Conservation (phyloP, 805 yeast genomes). For the Cephaloascus albidus region DNA sequence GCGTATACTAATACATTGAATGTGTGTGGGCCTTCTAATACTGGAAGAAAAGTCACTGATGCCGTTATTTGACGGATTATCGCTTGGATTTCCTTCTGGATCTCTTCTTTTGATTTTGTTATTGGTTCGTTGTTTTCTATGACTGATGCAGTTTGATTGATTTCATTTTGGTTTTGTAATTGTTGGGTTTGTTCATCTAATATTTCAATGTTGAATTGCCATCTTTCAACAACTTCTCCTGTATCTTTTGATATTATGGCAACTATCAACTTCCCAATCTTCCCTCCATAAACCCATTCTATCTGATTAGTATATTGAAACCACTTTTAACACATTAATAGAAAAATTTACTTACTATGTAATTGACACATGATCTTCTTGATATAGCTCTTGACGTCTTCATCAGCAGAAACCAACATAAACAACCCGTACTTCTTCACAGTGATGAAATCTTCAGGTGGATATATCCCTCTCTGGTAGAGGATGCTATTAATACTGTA, state of each 20-base stretch:
- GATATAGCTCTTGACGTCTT: conserved; percentile 66
- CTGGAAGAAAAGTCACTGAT: conserved; percentile 77
- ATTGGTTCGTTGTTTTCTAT: conserved; percentile 5
- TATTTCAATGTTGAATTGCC: conserved; percentile 71
- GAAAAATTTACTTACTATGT: conserved; percentile 30
- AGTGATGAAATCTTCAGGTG: conserved; percentile 72
- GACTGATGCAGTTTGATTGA: conserved; percentile 1
- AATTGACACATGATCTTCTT: conserved; percentile 59
- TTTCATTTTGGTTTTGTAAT: neutral
- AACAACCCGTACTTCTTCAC: conserved; percentile 76
- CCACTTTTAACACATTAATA: no score
- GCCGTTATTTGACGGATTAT: conserved; percentile 85
- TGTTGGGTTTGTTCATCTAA: conserved; percentile 7
- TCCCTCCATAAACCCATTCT: conserved; percentile 66
- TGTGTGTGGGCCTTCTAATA: conserved; percentile 56
- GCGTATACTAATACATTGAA: conserved; percentile 83
- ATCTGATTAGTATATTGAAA: no score
- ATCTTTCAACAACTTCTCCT: conserved; percentile 66
- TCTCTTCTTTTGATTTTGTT: conserved; percentile 30
- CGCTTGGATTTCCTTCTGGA: conserved; percentile 73
- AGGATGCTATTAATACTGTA: conserved; percentile 73
- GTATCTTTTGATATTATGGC: conserved; percentile 64
- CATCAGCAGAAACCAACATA: conserved; percentile 62
- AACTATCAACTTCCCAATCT: conserved; percentile 58
- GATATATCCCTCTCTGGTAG: conserved; percentile 86